Base-by-base conservation (phyloP, 208 protist species). In the Acanthamoeba healyi region DNA sequence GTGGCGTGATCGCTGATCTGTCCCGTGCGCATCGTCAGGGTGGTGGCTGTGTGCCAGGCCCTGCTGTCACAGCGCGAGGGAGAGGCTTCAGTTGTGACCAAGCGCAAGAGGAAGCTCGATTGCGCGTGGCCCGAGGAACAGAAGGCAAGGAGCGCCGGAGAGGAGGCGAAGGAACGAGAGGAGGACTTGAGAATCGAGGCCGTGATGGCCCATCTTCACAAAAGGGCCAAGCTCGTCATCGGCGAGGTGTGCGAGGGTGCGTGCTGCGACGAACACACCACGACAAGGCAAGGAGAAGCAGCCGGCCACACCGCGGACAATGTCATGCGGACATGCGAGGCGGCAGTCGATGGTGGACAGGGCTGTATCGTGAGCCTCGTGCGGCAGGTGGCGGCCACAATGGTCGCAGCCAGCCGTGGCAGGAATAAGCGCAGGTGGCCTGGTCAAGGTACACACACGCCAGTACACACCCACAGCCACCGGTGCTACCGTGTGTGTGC, bases 41-140 rank as follows among this genome's bases (percentile, higher is more conserved):
- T 74, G 65, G 65, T 74, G 65, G 65, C 32, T 1, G 65, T 74
- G 65, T 74, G 65, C 19, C 65, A 74, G n/a, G 65, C 65, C 26
- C n/a, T 74, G 65, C 65, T 74, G 65, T 74, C 65, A 9, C n/a
- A 29, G 65, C 65, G 26, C 10, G 14, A 70, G 61, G 7, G 61
- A 70, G 7, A 7, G 61, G 26, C n/a, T n/a, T n/a, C n/a, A n/a
- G n/a, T n/a, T n/a, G n/a, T n/a, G n/a, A 36, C 29, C 26, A 67
- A 32, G 17, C 65, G 65, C 9, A 74, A 74, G 36, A 10, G 65
- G 36, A 5, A 15, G 2, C 54, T 61, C 54, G 36, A 70, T 24
- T 70, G 29, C n/a, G 61, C 61, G 19, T 36, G 14, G 19, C n/a
- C n/a, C 61, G 26, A 29, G 29, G 61, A 70, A 24, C 14, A 70